Base-by-base conservation (phyloP, 192 early-diverging fungal species). In the Gorgonomyces haynaldii region DNA sequence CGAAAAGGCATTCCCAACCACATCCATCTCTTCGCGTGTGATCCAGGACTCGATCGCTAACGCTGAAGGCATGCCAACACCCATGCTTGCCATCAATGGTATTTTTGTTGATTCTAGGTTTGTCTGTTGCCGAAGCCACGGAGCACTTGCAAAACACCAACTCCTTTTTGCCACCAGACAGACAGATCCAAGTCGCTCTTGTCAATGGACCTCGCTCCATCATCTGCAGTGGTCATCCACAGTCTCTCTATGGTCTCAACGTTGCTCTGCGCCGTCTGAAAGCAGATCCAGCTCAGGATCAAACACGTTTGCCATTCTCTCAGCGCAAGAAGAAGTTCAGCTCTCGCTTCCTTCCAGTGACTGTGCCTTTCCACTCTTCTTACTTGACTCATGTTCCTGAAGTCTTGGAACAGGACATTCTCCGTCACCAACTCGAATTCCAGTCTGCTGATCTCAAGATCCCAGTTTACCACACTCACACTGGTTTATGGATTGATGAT, bases 231-330 rank as follows among this genome's bases (percentile, higher is more conserved):
- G 92, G 92, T 23, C 85, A 81, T 35, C 78, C 90, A 26, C 86
- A 93, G 64, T 87, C 84, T 2, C 69, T 96, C 22, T 92, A 93
- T 54, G 89, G 89, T 57, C 73, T 96, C 36, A 89, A 91, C 64
- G 72, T 92, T 26, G 80, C 81, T 49, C 76, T 92, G 45, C 86
- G 90, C 57, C 91, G 92, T 64, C 70, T 91, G 59, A 93, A 91
- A 72, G 90, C 89, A 23, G 72, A 83, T 24, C 59, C 86, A 1
- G 79, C 78, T 32, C 66, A 83, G 27, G 89, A 96, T 61, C 89
- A 96, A 65, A 81, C 81, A 42, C 82, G 89, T 43, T 75, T 93
- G 29, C 89, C 89, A 22, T 79, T 66, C 64, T 86, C 84, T 32
- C 83, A 93, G 68, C 79, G 88, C 60, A 91, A 91, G 58, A 69